Percentiles rank a stretch among this genome's conserved stretches.
Evolutionary conservation across 345 rosid genomes (phyloP).

Genomic region (Camelina laxa): DNA sequence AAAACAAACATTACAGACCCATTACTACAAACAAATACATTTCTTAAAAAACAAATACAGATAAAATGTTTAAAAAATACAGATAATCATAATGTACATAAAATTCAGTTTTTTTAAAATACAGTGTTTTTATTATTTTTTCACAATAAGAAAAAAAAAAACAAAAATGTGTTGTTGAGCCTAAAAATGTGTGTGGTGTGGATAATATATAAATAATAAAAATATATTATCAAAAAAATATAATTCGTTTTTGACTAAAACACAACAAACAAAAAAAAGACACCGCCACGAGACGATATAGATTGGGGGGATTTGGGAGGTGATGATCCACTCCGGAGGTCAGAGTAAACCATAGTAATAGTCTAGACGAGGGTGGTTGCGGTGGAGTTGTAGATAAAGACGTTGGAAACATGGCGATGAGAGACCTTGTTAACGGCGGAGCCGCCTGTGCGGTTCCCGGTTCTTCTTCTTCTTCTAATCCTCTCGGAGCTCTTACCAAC

Average conservation of each 20-base stretch:
- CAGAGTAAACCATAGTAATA: constrained; percentile 15
- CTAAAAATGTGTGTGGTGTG: constrained; percentile 46
- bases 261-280: not conserved
- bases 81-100: too few relatives aligned
- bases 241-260: not conserved
- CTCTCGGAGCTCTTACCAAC: constrained; percentile 94
- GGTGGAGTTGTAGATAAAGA: constrained; percentile 4
- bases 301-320: constrained; percentile 41
- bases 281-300: constrained; percentile 40
- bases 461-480: constrained; percentile 88
- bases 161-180: constrained; percentile 22
- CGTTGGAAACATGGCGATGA: constrained; percentile 76
- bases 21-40: too few relatives aligned
- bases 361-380: constrained; percentile 14
- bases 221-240: not conserved
- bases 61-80: too few relatives aligned
- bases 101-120: not conserved
- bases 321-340: constrained; percentile 19
- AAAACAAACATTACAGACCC: too few relatives aligned
- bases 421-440: constrained; percentile 92
- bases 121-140: not conserved
- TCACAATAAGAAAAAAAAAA: not conserved
- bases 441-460: constrained; percentile 97
- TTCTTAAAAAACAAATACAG: too few relatives aligned
- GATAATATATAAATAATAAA: constrained; percentile 32